Conservation (phyloP, 371 early-diverging fungal genomes). For the Mortierella sp. region DNA sequence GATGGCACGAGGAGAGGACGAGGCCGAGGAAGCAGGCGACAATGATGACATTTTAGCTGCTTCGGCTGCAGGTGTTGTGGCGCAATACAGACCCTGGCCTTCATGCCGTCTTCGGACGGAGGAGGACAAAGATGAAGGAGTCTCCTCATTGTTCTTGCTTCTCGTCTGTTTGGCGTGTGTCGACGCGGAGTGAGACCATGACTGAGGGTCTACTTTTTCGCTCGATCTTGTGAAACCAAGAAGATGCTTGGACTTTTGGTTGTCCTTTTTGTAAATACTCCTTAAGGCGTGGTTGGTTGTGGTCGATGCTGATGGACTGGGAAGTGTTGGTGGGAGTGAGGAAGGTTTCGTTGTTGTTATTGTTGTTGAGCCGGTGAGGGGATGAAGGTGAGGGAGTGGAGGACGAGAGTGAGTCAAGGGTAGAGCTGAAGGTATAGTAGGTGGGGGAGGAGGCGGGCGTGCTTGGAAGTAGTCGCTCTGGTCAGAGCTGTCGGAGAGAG, state of each 20-base stretch:
- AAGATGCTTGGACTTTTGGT: conserved; percentile 20
- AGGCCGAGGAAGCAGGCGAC: conserved; percentile 32
- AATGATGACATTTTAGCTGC: conserved; percentile 9
- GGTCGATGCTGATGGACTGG: background rate
- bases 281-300: background rate
- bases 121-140: conserved; percentile 5
- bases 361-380: background rate
- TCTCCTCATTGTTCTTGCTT: conserved; percentile 3
- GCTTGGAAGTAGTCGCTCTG: conserved; percentile 51
- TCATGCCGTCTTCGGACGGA: background rate
- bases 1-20: conserved; percentile 31
- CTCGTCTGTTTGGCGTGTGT: background rate
- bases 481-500: conserved; percentile 47
- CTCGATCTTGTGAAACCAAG: conserved; percentile 13
- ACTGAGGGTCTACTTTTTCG: conserved; percentile 14
- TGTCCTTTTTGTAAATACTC: background rate
- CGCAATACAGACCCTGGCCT: background rate
- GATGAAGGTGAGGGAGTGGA: background rate
- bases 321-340: conserved; percentile 1
- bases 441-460: background rate
- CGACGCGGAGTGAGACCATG: background rate
- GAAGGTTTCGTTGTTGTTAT: conserved; percentile 24
- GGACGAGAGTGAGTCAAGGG: background rate
- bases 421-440: conserved; percentile 24
- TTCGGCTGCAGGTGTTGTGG: background rate